A percentile compares a stretch with the other conserved stretches of the same genome.
These are phyloP conservation scores for Triticum timopheevii DNA, from an alignment of 176 grass and related monocot species.

Conservation along the genomic window DNA sequence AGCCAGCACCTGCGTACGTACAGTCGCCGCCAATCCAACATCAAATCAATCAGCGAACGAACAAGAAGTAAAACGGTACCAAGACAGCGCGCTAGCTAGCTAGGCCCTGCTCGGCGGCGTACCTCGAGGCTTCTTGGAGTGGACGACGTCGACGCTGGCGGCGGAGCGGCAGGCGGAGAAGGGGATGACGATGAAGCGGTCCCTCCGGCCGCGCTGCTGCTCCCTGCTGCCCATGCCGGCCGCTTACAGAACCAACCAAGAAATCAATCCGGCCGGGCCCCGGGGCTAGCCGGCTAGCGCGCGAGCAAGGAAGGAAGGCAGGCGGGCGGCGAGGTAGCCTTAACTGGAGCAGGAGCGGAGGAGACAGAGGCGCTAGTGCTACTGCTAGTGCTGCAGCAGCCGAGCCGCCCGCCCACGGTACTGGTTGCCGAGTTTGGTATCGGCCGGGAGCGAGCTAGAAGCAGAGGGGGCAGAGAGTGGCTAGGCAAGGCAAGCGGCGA, in stretches of 20 bases:
- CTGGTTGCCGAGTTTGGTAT: slow-evolving; percentile 2
- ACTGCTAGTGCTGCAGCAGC: not conserved
- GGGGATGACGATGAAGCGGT: slow-evolving; percentile 72
- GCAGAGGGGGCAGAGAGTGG: not conserved
- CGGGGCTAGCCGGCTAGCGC: not conserved
- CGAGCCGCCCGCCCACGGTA: not conserved
- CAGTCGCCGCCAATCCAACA: not conserved
- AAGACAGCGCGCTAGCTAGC: not conserved
- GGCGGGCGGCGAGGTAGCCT: not conserved
- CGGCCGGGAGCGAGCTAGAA: not conserved
- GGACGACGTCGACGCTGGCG: slow-evolving; percentile 70
- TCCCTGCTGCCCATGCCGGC: slow-evolving; percentile 44
- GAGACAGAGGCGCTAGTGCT: not conserved
- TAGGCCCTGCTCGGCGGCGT: not conserved
- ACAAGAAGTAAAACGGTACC: not conserved
- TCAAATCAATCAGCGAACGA: not conserved
- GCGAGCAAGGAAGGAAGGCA: not conserved
- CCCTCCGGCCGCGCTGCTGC: slow-evolving; percentile 42
- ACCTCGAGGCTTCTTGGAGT: slow-evolving; percentile 48
- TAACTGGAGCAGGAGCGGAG: not conserved
- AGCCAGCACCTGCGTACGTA: not conserved
- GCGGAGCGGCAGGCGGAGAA: slow-evolving; percentile 76
- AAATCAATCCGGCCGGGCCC: not conserved
- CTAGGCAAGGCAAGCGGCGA: not conserved
- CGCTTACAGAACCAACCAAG: not conserved